Evolutionary conservation across 257 asterid genomes (phyloP), one percentile per base, ranked within the genome.

Genomic region (Gynochthodes officinalis): DNA sequence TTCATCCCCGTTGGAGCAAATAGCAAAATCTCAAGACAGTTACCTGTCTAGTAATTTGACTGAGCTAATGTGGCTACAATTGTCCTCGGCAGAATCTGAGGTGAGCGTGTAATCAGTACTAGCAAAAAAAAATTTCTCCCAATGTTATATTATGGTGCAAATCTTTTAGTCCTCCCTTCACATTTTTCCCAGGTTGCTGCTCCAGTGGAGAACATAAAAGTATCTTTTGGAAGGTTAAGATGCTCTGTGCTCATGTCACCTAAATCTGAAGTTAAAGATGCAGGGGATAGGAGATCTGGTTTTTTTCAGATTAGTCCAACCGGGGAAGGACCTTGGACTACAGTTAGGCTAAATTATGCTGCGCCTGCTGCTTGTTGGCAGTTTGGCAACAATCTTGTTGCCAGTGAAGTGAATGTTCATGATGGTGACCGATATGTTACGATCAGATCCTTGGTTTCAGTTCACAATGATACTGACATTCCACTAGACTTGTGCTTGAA

Each of bases 291-390:
- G 78, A 86, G 82, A 64, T 79, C 90, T 48, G 89, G 98, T 79
- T 85, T 82, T 50, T 79, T 91, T 79, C 93, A 88, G 87, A 91
- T 94, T 80, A 91, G 99, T 81, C 92, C 99, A 25, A 79, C 89
- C 52, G 82, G 67, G 63, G 90, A 88, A 70, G 99, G 99, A 58
- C 98, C 99, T 64, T 94, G 99, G 99, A 89, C 97, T 77, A 74
- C 79, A 65, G 81, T 94, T 80, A 86, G 91, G 82, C 82, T 94
- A 77, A 91, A 94, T 73, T 94, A 94, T 78, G 96, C 93, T 63
- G 96, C 98, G 54, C 96, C 98, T 81, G 95, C 90, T 80, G 97
- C 97, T 53, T 89, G 93, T 80, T 94, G 96, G 97, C 85, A 78
- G 82, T 81, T 94, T 57, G 97, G 95, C 70, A 84, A 85, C 71